Percentiles rank a stretch among this genome's conserved stretches.
Conservation (phyloP, 2,329 filamentous ascomycete genomes). For the Blastomyces parvus region DNA sequence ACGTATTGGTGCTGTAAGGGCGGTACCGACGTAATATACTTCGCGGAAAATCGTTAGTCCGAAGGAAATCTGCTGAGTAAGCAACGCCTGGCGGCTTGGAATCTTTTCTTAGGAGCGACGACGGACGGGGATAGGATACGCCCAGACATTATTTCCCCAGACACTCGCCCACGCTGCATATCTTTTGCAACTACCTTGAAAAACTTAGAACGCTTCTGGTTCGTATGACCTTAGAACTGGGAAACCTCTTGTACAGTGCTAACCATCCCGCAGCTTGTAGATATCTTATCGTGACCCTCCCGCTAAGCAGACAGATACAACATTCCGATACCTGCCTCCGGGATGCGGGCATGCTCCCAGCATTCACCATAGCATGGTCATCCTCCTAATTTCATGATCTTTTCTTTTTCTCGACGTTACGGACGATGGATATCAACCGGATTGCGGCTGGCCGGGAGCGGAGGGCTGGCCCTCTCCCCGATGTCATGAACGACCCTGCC, state of each 20-base stretch:
- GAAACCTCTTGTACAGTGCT: neutral
- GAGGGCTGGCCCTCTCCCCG: slow-evolving; percentile 24
- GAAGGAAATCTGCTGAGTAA: neutral
- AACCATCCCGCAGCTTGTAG: neutral
- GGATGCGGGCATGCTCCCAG: neutral
- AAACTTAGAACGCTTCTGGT: neutral
- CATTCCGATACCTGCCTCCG: neutral
- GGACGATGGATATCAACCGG: slow-evolving; percentile 17
- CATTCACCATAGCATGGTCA: neutral
- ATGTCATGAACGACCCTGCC: slow-evolving; percentile 50
- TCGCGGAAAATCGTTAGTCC: neutral
- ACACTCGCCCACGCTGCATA: neutral
- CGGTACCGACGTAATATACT: neutral
- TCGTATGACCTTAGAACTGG: neutral
- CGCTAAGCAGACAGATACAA: neutral
- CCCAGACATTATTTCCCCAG: neutral
- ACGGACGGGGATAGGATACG: too few relatives aligned
- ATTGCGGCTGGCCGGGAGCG: slow-evolving; percentile 1
- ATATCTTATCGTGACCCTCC: neutral
- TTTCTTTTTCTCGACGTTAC: neutral
- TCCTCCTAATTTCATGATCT: neutral
- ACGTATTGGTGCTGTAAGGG: neutral
- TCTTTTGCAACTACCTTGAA: neutral
- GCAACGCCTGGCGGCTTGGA: neutral
- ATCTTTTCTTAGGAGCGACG: neutral